A percentile compares a stretch with the other conserved stretches of the same genome.
Conservation (phyloP, 176 grass and related monocot species). For the Tillandsia leiboldiana region DNA sequence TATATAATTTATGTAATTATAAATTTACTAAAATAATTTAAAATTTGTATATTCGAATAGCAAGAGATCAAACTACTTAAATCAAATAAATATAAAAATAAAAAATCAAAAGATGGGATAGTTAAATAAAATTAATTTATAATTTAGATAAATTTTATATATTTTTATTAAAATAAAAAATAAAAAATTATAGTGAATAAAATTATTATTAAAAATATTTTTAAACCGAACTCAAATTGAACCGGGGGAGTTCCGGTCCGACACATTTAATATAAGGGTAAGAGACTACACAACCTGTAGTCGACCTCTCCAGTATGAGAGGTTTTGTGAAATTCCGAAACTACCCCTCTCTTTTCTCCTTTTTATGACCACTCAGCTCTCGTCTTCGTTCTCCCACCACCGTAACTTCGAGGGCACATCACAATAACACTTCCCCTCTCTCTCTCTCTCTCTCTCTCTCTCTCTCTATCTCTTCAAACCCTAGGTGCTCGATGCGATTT, state of each 20-base stretch:
- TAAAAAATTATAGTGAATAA: too few species aligned
- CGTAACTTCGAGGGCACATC: background rate
- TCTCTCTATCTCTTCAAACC: conserved; percentile 12
- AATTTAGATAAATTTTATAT: too few species aligned
- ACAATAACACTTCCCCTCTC: background rate
- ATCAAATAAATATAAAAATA: too few species aligned
- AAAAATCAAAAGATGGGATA: too few species aligned
- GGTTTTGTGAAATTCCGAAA: background rate
- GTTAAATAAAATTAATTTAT: too few species aligned
- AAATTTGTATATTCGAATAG: too few species aligned
- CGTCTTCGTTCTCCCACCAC: background rate
- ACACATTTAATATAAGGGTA: background rate
- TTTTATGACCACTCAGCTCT: background rate
- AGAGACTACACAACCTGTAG: background rate
- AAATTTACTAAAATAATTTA: too few species aligned
- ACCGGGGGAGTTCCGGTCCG: background rate
- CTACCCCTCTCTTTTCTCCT: background rate
- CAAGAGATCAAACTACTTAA: too few species aligned
- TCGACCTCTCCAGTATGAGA: background rate
- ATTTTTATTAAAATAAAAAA: too few species aligned
- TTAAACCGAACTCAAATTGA: too few species aligned
- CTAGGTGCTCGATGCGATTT: conserved; percentile 19
- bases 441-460: background rate
- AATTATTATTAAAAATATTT: too few species aligned
- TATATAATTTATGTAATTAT: too few species aligned